Base-by-base conservation (phyloP, 2,329 filamentous ascomycete genomes). In the Aureobasidium leucospermi region DNA sequence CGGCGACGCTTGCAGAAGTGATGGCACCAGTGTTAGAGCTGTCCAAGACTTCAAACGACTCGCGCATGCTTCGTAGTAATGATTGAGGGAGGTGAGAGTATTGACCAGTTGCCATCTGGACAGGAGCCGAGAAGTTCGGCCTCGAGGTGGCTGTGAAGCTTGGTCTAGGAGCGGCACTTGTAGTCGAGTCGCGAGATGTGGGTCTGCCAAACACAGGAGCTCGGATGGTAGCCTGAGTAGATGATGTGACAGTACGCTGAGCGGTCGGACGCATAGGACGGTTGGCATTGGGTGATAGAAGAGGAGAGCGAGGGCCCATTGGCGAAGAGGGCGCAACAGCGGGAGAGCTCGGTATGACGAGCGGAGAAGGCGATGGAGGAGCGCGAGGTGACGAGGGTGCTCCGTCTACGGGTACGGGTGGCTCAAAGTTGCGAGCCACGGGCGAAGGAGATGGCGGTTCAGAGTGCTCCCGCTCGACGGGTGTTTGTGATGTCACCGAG, bases 11-110 rank as follows among this genome's bases (percentile, higher is more conserved):
- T 23, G 93, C 88, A 61, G 88, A 82, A 65, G 87, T 88, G 62
- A 99, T 86, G 53, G 83, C 78, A 16, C 93, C 92, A 68, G 94
- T 90, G 68, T 90, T 92, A 73, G 94, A 87, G 62, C 90, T 83
- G 73, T 97, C 94, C 48, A 99, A 80, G 61, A 96, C 91, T 73
- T 95, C 90, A 73, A 97, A 99, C 0, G 88, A 90, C 70, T 97
- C 93, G 62, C 94, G 85, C 74, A 99, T 83, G 67, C 90, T 89
- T 68, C 92, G 85, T 38, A 96, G 85, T 67, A 96, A 90, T 3
- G 89, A 80, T 2, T 90, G 85, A 39, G 93, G 88, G 43, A 97
- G 75, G 68, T 89, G 87, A 2, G 86, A 85, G 46, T 91, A 77
- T 13, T 85, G 79, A 66, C 80, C 84, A n/a, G 48, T 55, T 5